These are phyloP conservation scores for Fusarium sacchari DNA, from an alignment of 2,329 filamentous ascomycete species.

Conservation along the genomic window DNA sequence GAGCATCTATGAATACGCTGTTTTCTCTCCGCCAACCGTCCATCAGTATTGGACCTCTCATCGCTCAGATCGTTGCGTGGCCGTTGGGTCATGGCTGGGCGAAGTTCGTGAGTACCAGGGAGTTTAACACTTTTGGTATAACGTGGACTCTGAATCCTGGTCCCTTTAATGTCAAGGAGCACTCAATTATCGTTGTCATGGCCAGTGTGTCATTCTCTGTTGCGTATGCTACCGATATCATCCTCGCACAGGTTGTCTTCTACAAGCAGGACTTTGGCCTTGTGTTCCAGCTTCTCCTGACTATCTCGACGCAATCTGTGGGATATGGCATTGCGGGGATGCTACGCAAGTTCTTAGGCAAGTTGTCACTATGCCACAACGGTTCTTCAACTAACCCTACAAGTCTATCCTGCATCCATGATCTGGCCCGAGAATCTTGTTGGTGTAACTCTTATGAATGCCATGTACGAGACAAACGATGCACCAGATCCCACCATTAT, in stretches of 20 bases:
- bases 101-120: constrained; percentile 59
- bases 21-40: constrained; percentile 71
- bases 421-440: constrained; percentile 78
- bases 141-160: constrained; percentile 71
- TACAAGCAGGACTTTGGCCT: constrained; percentile 77
- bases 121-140: constrained; percentile 63
- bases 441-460: constrained; percentile 73
- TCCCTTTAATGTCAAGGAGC: constrained; percentile 77
- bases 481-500: constrained; percentile 61
- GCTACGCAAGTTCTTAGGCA: constrained; percentile 71
- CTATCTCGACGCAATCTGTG: constrained; percentile 74
- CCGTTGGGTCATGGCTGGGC: constrained; percentile 72
- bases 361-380: constrained; percentile 19
- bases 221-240: constrained; percentile 79
- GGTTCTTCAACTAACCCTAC: constrained; percentile 5
- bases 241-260: constrained; percentile 76
- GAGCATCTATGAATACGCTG: constrained; percentile 70
- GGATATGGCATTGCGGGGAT: constrained; percentile 77
- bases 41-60: constrained; percentile 68
- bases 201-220: constrained; percentile 76
- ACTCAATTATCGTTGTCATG: constrained; percentile 75
- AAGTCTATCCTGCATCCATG: constrained; percentile 74
- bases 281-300: constrained; percentile 72
- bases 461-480: constrained; percentile 73
- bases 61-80: constrained; percentile 73